These are phyloP conservation scores for Saprolegnia parasitica DNA, from an alignment of 352 stramenopile species.

Conservation along the genomic window DNA sequence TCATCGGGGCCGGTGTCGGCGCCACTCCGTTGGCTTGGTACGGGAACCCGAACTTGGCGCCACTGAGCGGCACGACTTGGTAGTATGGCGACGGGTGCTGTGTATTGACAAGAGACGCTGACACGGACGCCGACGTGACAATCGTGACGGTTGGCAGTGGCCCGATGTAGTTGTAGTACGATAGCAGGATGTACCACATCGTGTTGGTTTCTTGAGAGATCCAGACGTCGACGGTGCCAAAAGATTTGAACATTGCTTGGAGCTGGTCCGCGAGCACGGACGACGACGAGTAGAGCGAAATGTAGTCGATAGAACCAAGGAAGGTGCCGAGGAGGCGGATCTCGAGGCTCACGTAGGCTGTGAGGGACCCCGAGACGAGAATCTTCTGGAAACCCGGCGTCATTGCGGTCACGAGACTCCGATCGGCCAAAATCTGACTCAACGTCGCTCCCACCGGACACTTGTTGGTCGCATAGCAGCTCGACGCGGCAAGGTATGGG, in stretches of 20 bases:
- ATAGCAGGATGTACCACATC: background rate
- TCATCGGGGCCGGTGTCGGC: background rate
- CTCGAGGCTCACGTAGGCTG: background rate
- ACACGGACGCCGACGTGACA: background rate
- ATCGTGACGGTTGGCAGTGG: background rate
- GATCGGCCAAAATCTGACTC: background rate
- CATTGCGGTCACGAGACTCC: background rate
- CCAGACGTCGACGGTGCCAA: background rate
- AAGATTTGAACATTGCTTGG: background rate
- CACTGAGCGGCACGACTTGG: background rate
- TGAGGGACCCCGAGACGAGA: background rate
- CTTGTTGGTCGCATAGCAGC: background rate
- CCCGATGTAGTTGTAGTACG: conserved; percentile 1
- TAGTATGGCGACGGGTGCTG: background rate
- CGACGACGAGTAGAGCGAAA: conserved; percentile 10
- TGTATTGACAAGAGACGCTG: background rate
- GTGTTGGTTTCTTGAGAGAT: background rate
- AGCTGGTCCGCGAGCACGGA: background rate
- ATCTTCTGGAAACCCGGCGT: background rate
- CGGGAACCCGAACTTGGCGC: background rate
- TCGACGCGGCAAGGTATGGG: background rate
- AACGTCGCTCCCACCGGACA: background rate
- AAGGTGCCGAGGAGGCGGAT: background rate
- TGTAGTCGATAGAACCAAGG: background rate
- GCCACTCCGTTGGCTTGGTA: background rate